Base-by-base conservation (phyloP, 371 early-diverging fungal genomes). In the Mucor saturninus region DNA sequence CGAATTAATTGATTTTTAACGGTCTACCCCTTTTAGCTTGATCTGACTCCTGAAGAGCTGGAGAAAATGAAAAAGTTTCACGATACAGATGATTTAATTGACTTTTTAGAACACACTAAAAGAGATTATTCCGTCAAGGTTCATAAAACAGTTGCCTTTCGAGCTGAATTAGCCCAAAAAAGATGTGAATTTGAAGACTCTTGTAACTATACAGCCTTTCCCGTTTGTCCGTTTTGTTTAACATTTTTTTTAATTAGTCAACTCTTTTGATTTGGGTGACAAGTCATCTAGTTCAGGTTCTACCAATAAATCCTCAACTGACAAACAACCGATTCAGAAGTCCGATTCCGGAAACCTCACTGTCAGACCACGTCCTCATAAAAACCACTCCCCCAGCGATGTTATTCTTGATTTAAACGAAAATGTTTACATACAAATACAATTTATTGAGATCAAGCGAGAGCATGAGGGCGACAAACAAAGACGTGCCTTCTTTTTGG, bases 41-140 rank as follows among this genome's bases (percentile, higher is more conserved):
- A 56, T 5, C 60, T 81, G 14, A 61, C 70, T 1, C 69, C 64
- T 3, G 69, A 71, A 38, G 81, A 81, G 37, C 38, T 67, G 10
- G 57, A 64, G 13, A 52, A 51, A 45, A 39, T 80, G 1, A 59
- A 54, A 28, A 13, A 13, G 10, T 57, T 74, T 15, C 48, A 68
- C 29, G 61, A 81, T 46, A 75, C 77, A 2, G 81, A 81, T 64
- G 74, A 72, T 10, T 62, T 81, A 4, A 74, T 79, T 49, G 79
- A 81, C 15, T 74, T 81, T 29, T 71, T 81, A 30, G 75, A 79
- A 48, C 65, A 67, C 21, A 72, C 72, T 3, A 69, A 66, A 3
- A 68, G 77, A 53, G 62, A 72, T 9, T 79, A 70, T 58, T 71
- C 81, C 11, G 63, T 81, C 30, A 78, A 76, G 38, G 67, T 79